Percentiles rank a stretch among this genome's conserved stretches.
These are phyloP conservation scores for Blastobotrys capitulatus DNA, from an alignment of 1,139 yeast species.

Conservation along the genomic window DNA sequence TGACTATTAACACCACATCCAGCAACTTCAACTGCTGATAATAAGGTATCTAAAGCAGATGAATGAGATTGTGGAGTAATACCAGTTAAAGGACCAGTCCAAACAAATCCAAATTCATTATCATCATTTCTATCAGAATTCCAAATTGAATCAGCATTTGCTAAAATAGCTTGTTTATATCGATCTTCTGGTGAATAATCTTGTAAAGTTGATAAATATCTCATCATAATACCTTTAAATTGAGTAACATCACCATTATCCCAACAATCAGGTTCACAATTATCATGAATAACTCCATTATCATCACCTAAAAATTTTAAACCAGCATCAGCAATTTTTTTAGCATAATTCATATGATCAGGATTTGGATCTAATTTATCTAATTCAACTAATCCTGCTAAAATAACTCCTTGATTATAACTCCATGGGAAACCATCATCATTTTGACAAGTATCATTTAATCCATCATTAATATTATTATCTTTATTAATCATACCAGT, in stretches of 20 bases:
- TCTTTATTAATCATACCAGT: slow-evolving; percentile 15
- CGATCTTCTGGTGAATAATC: not conserved
- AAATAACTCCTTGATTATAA: slow-evolving; percentile 20
- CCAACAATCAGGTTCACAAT: slow-evolving; percentile 18
- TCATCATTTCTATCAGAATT: slow-evolving; percentile 3
- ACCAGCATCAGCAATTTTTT: slow-evolving; percentile 14
- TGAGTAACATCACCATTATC: slow-evolving; percentile 13
- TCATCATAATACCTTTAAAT: slow-evolving; percentile 18
- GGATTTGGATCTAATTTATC: slow-evolving; percentile 8
- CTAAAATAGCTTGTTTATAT: slow-evolving; percentile 1
- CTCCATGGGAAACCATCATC: slow-evolving; percentile 16
- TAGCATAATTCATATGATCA: slow-evolving; percentile 11
- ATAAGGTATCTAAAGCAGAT: slow-evolving; percentile 4
- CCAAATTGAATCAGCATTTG: slow-evolving; percentile 12
- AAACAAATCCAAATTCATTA: slow-evolving; percentile 11
- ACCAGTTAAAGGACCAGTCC: slow-evolving; percentile 12
- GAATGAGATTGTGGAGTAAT: slow-evolving; percentile 8
- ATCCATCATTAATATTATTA: slow-evolving; percentile 17
- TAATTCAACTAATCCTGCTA: slow-evolving; percentile 18
- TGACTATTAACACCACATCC: not conserved
- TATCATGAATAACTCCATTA: slow-evolving; percentile 15
- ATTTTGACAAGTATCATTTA: slow-evolving; percentile 13
- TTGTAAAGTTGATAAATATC: slow-evolving; percentile 15
- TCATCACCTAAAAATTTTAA: slow-evolving; percentile 6
- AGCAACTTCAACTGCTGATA: not conserved